A percentile compares a stretch with the other conserved stretches of the same genome.
Evolutionary conservation across 2,329 filamentous ascomycete species (phyloP).

Genomic region (Sordariomycetes sp.): DNA sequence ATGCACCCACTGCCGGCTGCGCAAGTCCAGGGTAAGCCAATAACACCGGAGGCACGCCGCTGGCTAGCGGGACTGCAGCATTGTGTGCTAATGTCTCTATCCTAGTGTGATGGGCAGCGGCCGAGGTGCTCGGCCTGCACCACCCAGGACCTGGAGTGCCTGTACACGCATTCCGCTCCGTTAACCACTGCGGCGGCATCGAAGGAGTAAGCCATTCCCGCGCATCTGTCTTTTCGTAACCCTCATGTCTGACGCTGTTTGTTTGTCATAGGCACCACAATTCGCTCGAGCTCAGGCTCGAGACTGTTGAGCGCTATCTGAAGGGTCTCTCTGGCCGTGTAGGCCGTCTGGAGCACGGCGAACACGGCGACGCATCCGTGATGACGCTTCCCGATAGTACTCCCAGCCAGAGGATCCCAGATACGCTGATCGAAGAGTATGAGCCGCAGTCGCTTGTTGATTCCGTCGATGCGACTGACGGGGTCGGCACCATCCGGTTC

Average conservation of each 20-base stretch:
- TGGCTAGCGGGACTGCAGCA: not conserved
- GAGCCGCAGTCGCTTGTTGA: not conserved
- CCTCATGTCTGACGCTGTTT: not conserved
- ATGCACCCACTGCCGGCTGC: not conserved
- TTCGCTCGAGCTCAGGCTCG: not conserved
- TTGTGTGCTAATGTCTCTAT: not conserved
- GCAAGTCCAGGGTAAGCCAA: conserved; percentile 2
- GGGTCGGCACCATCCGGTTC: not conserved
- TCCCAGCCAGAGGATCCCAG: not conserved
- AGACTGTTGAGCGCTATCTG: not conserved
- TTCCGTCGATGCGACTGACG: conserved; percentile 1
- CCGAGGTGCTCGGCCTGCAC: not conserved
- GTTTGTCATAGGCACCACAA: not conserved
- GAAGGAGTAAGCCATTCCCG: not conserved
- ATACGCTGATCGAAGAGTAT: not conserved
- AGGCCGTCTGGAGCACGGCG: not conserved
- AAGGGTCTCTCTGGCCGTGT: not conserved
- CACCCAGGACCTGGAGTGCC: not conserved
- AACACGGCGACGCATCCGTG: not conserved
- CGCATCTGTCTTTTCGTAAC: not conserved
- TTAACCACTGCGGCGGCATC: conserved; percentile 1
- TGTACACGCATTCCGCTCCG: not conserved
- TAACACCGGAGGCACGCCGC: not conserved
- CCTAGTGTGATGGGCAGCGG: not conserved
- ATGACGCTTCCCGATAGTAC: not conserved